Conservation (phyloP, 345 rosid species). For the Carallia brachiata region DNA sequence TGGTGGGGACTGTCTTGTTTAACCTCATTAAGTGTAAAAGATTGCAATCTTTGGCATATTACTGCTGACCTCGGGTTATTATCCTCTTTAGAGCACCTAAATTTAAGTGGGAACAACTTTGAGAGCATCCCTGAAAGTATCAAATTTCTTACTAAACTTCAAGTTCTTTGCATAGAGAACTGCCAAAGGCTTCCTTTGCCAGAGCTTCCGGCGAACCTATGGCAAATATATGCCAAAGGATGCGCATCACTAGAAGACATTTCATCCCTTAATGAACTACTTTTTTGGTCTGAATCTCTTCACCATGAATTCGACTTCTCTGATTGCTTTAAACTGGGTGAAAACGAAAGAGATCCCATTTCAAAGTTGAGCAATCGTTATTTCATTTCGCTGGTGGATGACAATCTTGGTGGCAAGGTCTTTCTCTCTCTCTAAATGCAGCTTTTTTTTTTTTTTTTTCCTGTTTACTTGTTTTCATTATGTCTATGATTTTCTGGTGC, state of each 20-base stretch:
- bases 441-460: too few relatives aligned
- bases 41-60: neutral
- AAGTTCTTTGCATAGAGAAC: too few relatives aligned
- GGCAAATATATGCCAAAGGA: neutral
- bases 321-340: neutral
- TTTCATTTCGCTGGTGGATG: neutral
- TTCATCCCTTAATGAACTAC: neutral
- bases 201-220: conserved; percentile 4
- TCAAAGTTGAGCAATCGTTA: neutral
- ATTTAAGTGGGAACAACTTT: neutral
- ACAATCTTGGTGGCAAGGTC: neutral
- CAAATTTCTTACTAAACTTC: too few relatives aligned
- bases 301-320: neutral
- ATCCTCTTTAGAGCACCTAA: neutral
- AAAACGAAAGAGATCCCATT: too few relatives aligned
- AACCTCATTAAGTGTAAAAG: too few relatives aligned
- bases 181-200: too few relatives aligned
- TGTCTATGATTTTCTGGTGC: too few relatives aligned
- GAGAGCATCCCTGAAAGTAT: too few relatives aligned
- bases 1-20: neutral
- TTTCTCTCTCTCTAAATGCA: too few relatives aligned
- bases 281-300: neutral
- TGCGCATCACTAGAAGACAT: neutral
- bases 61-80: neutral
- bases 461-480: too few relatives aligned